Evolutionary conservation across 805 yeast genomes (phyloP), one percentile per base, ranked within the genome.

Genomic region (Starmerella sp.): DNA sequence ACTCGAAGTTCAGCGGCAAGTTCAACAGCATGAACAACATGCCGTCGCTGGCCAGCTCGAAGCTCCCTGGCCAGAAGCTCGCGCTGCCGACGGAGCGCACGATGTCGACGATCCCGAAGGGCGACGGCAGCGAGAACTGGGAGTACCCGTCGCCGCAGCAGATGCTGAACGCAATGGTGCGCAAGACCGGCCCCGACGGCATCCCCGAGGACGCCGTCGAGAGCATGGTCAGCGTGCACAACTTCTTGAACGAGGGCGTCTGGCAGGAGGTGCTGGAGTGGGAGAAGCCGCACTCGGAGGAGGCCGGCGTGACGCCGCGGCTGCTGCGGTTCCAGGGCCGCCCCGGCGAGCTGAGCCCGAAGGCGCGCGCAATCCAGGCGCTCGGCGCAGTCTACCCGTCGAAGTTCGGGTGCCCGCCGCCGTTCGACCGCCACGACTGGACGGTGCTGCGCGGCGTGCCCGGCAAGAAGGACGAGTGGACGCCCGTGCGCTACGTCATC

Each of bases 81-180:
- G 81, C 78, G 37, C 73, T 93, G 35, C 89, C 97, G 9, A 86
- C 93, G 0, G 86, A 84, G 44, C 80, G 96, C 62, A 84, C 95
- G 1, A 69, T 82, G 39, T 87, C 96, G 14, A 72, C 87, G 1
- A 93, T 93, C 52, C 98, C 98, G 22, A 78, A 87, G 59, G 97
- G 97, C 32, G 78, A 74, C 32, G 66, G 73, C 9, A 81, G 80
- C 57, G 95, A 95, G 1, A 80, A 83, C 48, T 93, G 99, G 99
- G 98, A 93, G 71, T 93, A 93, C 67, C 99, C 99, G 1, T 87
- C 96, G 2, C 98, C 99, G 0, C 98, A 93, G 71, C 99, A 93
- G 68, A 93, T 93, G 99, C 82, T 89, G 61, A 90, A 91, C 65
- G 99, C 99, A 11, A 91, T 93, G 97, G 73, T 89, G 31, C 81